phyloP scores from a whole-genome alignment of 176 grass and related monocot species.

The Triticum monococcum region DNA sequence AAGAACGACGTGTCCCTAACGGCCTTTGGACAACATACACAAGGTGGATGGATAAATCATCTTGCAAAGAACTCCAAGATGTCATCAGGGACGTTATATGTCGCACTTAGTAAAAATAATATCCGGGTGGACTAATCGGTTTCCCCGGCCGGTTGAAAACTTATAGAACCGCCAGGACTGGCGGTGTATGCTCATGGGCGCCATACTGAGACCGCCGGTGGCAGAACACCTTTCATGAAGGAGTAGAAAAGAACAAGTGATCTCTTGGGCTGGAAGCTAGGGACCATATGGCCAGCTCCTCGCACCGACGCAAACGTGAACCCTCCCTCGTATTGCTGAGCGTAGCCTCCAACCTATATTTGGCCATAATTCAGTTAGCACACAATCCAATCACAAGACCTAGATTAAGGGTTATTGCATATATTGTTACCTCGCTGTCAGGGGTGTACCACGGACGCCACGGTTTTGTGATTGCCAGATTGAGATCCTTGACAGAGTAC shows the following conservation, averaged over 20 bases:
- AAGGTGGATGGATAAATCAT: background rate
- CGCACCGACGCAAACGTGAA: constrained; percentile 36
- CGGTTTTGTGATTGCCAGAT: constrained; percentile 27
- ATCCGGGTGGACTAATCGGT: background rate
- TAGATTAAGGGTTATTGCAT: background rate
- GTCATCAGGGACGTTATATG: too few relatives aligned
- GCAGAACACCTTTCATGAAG: constrained; percentile 28
- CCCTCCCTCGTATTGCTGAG: constrained; percentile 48
- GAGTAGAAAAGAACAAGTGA: constrained; percentile 37
- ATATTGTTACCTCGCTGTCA: constrained; percentile 29
- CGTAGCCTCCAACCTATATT: constrained; percentile 48
- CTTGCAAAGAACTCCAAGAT: background rate
- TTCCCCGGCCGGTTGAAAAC: background rate
- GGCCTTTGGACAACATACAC: background rate
- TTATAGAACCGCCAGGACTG: background rate
- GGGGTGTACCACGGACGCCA: constrained; percentile 57
- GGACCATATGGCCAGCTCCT: constrained; percentile 54
- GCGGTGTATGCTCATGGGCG: background rate
- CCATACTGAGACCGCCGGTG: background rate
- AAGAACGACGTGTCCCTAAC: too few relatives aligned
- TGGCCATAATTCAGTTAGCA: background rate
- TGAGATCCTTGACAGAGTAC: constrained; percentile 44
- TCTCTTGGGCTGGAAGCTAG: constrained; percentile 50
- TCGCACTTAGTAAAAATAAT: too few relatives aligned
- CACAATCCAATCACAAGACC: too few relatives aligned